These are phyloP conservation scores for Apiotrichum domesticum DNA, from an alignment of 1,284 basidiomycete species.

Conservation along the genomic window DNA sequence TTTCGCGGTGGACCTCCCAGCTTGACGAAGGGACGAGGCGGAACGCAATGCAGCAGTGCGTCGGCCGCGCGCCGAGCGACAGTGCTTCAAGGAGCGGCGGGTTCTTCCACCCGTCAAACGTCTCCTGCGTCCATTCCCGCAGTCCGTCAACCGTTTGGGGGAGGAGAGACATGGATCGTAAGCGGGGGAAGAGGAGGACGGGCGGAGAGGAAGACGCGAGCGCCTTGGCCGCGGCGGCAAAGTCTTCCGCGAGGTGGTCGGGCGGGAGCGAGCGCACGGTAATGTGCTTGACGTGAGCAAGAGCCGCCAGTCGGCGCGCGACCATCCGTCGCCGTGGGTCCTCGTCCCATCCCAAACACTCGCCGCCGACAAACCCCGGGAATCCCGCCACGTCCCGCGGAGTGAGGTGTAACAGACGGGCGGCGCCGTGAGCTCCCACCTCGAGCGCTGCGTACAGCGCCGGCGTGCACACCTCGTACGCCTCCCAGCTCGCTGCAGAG, in stretches of 20 bases:
- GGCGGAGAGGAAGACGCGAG: neutral
- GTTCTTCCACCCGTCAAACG: slow-evolving; percentile 16
- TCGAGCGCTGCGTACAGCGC: slow-evolving; percentile 17
- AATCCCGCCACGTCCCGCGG: neutral
- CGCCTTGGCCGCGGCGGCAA: neutral
- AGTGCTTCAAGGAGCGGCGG: slow-evolving; percentile 25
- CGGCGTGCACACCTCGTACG: slow-evolving; percentile 20
- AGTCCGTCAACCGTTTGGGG: slow-evolving; percentile 24
- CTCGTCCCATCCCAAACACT: neutral
- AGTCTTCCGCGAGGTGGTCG: neutral
- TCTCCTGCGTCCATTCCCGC: slow-evolving; percentile 22
- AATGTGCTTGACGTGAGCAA: slow-evolving; percentile 2
- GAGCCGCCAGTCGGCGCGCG: neutral
- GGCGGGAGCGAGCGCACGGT: neutral
- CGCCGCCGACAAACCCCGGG: neutral
- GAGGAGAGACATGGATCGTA: slow-evolving; percentile 16
- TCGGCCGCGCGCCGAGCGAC: slow-evolving; percentile 6
- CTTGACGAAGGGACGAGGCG: slow-evolving; percentile 17
- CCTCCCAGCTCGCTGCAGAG: slow-evolving; percentile 10
- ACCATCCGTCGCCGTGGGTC: neutral
- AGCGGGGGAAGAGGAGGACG: slow-evolving; percentile 14
- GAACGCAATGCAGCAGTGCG: slow-evolving; percentile 22
- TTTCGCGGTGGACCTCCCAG: slow-evolving; percentile 27
- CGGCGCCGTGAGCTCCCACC: neutral
- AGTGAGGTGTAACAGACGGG: neutral